These are phyloP conservation scores for Ceratobasidium sp. DNA, from an alignment of 1,284 basidiomycete genomes.

Conservation along the genomic window DNA sequence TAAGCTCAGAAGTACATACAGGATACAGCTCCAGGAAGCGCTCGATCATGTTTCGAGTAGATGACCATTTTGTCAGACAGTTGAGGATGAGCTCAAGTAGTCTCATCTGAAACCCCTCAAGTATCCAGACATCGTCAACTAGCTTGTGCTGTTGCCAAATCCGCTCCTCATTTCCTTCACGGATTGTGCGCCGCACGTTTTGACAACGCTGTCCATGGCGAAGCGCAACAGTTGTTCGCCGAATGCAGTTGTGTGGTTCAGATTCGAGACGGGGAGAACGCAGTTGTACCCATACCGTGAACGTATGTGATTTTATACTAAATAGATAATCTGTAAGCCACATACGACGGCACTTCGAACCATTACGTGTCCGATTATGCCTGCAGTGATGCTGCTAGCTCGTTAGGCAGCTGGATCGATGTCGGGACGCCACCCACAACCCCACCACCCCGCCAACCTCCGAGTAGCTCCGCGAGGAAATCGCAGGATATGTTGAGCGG, in stretches of 20 bases:
- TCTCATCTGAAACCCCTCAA: slow-evolving; percentile 7
- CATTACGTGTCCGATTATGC: too few species aligned
- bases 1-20: slow-evolving; percentile 19
- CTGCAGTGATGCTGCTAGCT: too few species aligned
- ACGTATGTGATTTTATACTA: too few species aligned
- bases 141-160: neutral
- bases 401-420: too few species aligned
- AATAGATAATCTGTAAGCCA: too few species aligned
- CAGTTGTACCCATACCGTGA: too few species aligned
- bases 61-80: slow-evolving; percentile 31
- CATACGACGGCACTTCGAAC: too few species aligned
- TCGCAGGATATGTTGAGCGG: neutral
- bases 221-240: slow-evolving; percentile 16
- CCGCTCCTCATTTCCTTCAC: slow-evolving; percentile 1
- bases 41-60: slow-evolving; percentile 39
- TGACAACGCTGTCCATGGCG: slow-evolving; percentile 24
- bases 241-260: slow-evolving; percentile 2
- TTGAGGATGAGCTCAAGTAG: slow-evolving; percentile 33
- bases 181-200: slow-evolving; percentile 2
- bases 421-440: too few species aligned
- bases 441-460: too few species aligned
- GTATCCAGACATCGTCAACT: neutral
- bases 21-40: slow-evolving; percentile 36
- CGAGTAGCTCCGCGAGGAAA: slow-evolving; percentile 43
- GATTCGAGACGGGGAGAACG: too few species aligned